Percentiles rank a stretch among this genome's conserved stretches.
Conservation (phyloP, 441 rosid species). For the Populus hybrid region DNA sequence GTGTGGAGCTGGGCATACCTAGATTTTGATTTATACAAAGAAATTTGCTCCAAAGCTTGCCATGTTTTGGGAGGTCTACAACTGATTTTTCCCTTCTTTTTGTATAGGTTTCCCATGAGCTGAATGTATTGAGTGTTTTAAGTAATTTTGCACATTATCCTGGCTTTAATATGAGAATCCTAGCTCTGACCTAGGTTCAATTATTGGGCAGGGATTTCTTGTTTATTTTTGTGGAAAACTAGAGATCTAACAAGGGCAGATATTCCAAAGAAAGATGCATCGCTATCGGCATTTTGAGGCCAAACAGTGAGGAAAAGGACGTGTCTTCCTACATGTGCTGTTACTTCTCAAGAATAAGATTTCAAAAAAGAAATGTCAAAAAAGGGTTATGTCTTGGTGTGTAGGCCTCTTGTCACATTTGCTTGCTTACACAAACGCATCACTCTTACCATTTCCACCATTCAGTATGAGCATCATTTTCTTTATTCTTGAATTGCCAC, state of each 20-base stretch:
- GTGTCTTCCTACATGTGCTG: neutral
- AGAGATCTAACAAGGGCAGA: neutral
- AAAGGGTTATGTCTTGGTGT: neutral
- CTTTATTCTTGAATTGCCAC: slow-evolving; percentile 13
- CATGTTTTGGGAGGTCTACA: neutral
- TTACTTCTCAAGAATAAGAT: slow-evolving; percentile 15
- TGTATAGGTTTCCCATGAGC: neutral
- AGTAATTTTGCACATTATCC: neutral
- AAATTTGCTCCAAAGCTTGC: neutral
- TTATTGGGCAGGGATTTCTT: neutral
- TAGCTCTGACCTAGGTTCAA: neutral
- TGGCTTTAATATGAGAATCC: neutral
- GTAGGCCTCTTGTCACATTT: neutral
- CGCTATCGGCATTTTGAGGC: neutral
- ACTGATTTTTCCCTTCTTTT: neutral
- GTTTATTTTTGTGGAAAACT: neutral
- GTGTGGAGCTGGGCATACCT: neutral
- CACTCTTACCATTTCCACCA: slow-evolving; percentile 8
- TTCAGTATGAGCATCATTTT: slow-evolving; percentile 20
- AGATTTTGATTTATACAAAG: neutral
- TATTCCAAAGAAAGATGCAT: neutral
- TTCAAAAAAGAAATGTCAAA: slow-evolving; percentile 14
- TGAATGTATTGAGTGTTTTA: neutral
- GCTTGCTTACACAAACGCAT: slow-evolving; percentile 3
- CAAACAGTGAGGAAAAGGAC: neutral